phyloP scores from a whole-genome alignment of 2,329 filamentous ascomycete genomes.

The Neofusicoccum parvum region DNA sequence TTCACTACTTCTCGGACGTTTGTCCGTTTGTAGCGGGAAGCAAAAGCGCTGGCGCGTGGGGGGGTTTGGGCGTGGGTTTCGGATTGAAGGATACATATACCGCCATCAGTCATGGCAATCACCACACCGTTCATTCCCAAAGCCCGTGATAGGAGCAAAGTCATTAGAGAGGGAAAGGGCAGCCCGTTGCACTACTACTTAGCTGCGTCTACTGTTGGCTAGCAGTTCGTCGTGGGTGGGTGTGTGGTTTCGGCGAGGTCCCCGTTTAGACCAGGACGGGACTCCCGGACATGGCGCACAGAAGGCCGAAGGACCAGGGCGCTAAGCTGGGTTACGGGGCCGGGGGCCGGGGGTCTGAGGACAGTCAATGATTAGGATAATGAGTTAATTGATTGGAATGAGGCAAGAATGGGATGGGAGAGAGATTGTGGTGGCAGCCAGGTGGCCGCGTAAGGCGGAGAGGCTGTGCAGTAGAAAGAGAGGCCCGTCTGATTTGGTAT shows the following conservation, averaged over 20 bases:
- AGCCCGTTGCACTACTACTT: not conserved
- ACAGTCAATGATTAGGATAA: too few species aligned
- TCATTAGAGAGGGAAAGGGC: not conserved
- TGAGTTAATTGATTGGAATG: not conserved
- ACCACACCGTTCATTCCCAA: too few species aligned
- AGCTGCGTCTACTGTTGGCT: not conserved
- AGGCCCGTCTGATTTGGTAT: not conserved
- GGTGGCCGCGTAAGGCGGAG: constrained; percentile 7
- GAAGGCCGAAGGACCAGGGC: not conserved
- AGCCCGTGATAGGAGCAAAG: too few species aligned
- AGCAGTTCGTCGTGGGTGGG: not conserved
- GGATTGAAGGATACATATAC: not conserved
- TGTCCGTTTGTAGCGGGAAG: not conserved
- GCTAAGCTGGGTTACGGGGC: not conserved
- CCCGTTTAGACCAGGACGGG: not conserved
- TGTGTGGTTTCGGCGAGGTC: not conserved
- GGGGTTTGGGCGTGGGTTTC: not conserved
- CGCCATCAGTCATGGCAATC: not conserved
- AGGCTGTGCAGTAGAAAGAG: constrained; percentile 6
- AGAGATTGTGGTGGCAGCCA: too few species aligned
- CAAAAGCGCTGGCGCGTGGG: not conserved
- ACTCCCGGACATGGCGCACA: not conserved
- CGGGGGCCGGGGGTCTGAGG: too few species aligned
- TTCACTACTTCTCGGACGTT: not conserved
- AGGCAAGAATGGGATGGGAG: not conserved